These are phyloP conservation scores for Aspergillus fumigatus DNA, from an alignment of 2,329 filamentous ascomycete genomes.

Conservation along the genomic window DNA sequence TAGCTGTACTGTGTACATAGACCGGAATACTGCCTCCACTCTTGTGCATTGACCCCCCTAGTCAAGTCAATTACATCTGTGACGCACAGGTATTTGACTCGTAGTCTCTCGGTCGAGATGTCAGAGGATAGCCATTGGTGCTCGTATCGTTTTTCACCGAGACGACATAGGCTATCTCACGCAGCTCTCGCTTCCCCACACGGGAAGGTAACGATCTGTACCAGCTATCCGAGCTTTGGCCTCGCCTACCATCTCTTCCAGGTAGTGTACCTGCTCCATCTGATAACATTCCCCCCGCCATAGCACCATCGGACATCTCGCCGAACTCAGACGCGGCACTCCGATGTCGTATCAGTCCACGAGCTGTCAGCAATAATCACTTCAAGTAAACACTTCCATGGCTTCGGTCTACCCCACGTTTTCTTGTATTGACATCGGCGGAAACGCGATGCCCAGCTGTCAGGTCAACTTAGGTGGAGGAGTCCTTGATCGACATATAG, in stretches of 20 bases:
- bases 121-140: not conserved
- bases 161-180: too few species aligned
- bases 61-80: not conserved
- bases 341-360: not conserved
- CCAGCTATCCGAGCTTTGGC: not conserved
- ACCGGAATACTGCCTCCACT: not conserved
- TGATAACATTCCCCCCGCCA: not conserved
- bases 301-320: constrained; percentile 4
- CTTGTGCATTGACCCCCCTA: not conserved
- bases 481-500: not conserved
- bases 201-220: not conserved
- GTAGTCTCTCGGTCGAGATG: not conserved
- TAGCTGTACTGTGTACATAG: not conserved
- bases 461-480: not conserved
- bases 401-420: too few species aligned
- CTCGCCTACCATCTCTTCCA: too few species aligned
- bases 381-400: too few species aligned
- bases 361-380: not conserved
- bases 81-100: not conserved
- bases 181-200: not conserved
- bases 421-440: too few species aligned
- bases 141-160: too few species aligned
- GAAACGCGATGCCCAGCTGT: not conserved
- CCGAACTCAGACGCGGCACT: constrained; percentile 6
- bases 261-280: too few species aligned